Conservation (phyloP, 2,329 filamentous ascomycete species). For the Bisporella sp. region DNA sequence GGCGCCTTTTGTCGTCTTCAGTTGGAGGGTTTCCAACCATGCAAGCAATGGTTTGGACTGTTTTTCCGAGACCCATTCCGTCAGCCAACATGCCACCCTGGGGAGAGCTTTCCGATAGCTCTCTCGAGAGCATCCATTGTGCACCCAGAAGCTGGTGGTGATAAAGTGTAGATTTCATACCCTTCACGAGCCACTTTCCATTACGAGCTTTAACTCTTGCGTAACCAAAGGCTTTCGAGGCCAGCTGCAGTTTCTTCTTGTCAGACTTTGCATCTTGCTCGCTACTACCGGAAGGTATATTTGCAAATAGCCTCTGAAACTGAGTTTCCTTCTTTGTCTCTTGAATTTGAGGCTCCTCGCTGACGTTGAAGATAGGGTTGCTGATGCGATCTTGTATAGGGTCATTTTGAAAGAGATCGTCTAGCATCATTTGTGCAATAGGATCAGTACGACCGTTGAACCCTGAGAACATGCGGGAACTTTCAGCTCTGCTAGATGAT, state of each 20-base stretch:
- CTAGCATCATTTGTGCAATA: conserved; percentile 14
- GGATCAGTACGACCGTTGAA: conserved; percentile 9
- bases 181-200: conserved; percentile 37
- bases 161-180: conserved; percentile 39
- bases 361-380: conserved; percentile 14
- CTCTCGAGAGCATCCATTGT: conserved; percentile 47
- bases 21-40: conserved; percentile 33
- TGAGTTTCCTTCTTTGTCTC: conserved; percentile 16
- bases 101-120: conserved; percentile 32
- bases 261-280: conserved; percentile 22
- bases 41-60: conserved; percentile 38
- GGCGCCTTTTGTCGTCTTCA: conserved; percentile 26
- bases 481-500: conserved; percentile 1
- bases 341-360: conserved; percentile 15
- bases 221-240: conserved; percentile 35
- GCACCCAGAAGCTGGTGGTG: conserved; percentile 44
- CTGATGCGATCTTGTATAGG: conserved; percentile 16
- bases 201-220: conserved; percentile 26
- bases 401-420: conserved; percentile 14
- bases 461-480: background rate
- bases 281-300: conserved; percentile 17
- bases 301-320: conserved; percentile 18
- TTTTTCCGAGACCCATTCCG: conserved; percentile 61
- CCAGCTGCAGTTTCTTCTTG: conserved; percentile 29
- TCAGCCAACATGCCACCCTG: conserved; percentile 52